Conservation (phyloP, 2,329 filamentous ascomycete species). For the Cercospora zeae-maydis region DNA sequence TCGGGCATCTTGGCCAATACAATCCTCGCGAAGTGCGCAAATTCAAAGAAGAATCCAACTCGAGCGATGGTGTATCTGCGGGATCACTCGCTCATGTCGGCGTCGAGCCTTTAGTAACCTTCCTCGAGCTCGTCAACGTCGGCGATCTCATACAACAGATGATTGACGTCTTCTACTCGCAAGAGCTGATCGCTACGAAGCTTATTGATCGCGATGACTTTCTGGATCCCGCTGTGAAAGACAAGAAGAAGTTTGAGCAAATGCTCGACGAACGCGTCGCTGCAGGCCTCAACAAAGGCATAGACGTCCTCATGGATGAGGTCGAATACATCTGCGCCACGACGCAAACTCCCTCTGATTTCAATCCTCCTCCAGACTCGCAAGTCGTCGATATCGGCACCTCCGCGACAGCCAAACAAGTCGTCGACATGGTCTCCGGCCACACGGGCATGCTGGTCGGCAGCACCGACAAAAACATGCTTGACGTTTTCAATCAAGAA, state of each 20-base stretch:
- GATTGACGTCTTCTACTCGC: constrained; percentile 97
- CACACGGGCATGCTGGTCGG: constrained; percentile 92
- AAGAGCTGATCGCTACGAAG: constrained; percentile 78
- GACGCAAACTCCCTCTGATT: constrained; percentile 80
- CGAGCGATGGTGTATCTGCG: constrained; percentile 6
- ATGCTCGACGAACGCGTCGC: constrained; percentile 97
- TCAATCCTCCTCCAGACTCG: constrained; percentile 63
- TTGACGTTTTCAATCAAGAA: constrained; percentile 98
- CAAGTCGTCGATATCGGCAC: constrained; percentile 61
- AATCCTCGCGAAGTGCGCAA: constrained; percentile 79
- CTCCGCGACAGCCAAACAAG: constrained; percentile 70
- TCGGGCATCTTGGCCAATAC: constrained; percentile 85
- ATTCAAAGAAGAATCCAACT: constrained; percentile 34
- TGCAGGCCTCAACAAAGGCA: constrained; percentile 92
- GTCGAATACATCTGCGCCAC: constrained; percentile 93
- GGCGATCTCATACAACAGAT: constrained; percentile 97
- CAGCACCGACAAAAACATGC: constrained; percentile 94
- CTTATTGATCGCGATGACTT: constrained; percentile 93
- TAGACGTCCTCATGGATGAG: constrained; percentile 97
- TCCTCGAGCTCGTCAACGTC: constrained; percentile 95
- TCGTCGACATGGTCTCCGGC: constrained; percentile 79
- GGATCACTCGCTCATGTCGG: constrained; percentile 41
- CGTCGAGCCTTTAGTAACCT: constrained; percentile 88
- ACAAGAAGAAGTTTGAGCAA: constrained; percentile 98
- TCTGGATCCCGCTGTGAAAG: constrained; percentile 81